phyloP scores from a whole-genome alignment of 2,329 filamentous ascomycete species.

The Xylariales sp. region DNA sequence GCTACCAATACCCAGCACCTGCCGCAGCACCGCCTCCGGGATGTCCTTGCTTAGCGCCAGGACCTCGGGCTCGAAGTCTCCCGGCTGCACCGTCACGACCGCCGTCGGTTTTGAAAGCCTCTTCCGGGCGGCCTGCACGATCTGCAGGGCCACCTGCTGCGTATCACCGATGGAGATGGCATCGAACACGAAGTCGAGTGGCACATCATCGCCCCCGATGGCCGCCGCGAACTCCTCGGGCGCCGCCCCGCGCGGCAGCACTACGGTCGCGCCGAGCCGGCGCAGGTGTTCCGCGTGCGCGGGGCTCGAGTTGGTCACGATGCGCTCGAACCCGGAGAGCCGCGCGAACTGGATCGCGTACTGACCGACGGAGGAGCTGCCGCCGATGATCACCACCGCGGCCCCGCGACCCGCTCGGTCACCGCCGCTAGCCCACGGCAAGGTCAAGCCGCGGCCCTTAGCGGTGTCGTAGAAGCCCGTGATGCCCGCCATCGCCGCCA shows the following conservation, averaged over 20 bases:
- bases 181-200: conserved; percentile 25
- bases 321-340: conserved; percentile 25
- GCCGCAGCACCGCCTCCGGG: conserved; percentile 1
- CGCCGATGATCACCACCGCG: conserved; percentile 25
- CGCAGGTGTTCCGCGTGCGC: conserved; percentile 16
- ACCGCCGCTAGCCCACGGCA: conserved; percentile 23
- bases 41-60: conserved; percentile 11
- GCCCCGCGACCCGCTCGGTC: conserved; percentile 14
- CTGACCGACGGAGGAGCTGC: conserved; percentile 28
- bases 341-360: conserved; percentile 28
- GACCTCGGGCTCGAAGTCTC: conserved; percentile 10
- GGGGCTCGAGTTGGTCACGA: conserved; percentile 26
- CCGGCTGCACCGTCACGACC: conserved; percentile 12
- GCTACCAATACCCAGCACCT: conserved; percentile 17
- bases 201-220: conserved; percentile 17
- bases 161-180: conserved; percentile 23
- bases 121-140: conserved; percentile 15
- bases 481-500: conserved; percentile 16
- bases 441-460: conserved; percentile 17
- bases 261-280: conserved; percentile 20
- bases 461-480: conserved; percentile 16
- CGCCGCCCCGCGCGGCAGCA: conserved; percentile 17
- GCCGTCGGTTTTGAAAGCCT: conserved; percentile 11
- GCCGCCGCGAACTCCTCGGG: conserved; percentile 19
- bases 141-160: conserved; percentile 23